Base-by-base conservation (phyloP, 176 grass and related monocot genomes). In the Lolium rigidum region DNA sequence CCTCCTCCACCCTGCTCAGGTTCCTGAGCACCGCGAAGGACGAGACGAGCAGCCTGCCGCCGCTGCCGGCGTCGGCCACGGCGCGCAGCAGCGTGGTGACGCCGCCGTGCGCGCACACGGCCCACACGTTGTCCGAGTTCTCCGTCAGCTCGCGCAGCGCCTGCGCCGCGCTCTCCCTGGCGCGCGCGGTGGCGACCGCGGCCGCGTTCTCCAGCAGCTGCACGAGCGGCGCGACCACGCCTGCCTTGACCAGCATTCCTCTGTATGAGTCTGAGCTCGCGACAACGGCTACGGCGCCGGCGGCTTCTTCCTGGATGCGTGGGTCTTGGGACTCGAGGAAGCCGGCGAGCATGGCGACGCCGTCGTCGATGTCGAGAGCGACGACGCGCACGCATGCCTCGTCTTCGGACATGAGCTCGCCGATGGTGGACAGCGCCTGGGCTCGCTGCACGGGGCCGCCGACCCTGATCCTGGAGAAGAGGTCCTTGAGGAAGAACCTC, bases 71-170 rank as follows among this genome's bases (percentile, higher is more conserved):
- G 8, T 56, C 25, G 18, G 74, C 88, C 20, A 82, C 95, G 73
- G 82, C 79, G 58, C 78, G 78, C 26, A 95, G 76, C 78, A 99
- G 90, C 24, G 88, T 91, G 24, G 89, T 86, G 79, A 98, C 81
- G 16, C 96, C 93, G 7, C 93, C 93, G 80, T 98, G 91, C 51
- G 96, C 96, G 50, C 86, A 92, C 82, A 98, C 90, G 17, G 96
- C 94, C 96, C 96, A 98, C 81, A 90, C 92, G 78, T 98, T 98
- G 68, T 98, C 91, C 0, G 96, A 98, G 66, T 98, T 98, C 83
- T 92, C 92, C 16, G 96, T 98, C 76, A 98, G 89, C 58, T 87
- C 91, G 26, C 66, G 85, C 86, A 98, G 81, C 68, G 84, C 61
- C 81, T 87, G 72, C 51, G 78, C 93, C 46, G 93, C 87, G 16